Conservation (phyloP, 768 basidiomycete genomes). For the Trametes cinnabarina region DNA sequence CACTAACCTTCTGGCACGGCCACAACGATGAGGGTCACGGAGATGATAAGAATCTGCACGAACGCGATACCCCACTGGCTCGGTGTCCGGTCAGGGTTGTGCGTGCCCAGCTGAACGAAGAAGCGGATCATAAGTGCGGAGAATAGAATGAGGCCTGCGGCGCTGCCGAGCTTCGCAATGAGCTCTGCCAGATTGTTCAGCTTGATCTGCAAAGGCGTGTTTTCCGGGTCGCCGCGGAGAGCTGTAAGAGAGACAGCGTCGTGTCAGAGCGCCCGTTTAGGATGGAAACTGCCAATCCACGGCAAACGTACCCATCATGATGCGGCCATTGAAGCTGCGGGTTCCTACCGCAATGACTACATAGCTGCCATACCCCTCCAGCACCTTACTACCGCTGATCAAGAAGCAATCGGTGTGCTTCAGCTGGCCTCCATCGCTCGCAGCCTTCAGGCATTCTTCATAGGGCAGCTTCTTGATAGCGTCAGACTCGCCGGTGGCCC, state of each 20-base stretch:
- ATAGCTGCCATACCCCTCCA: constrained; percentile 92
- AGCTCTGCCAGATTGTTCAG: constrained; percentile 91
- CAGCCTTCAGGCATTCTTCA: constrained; percentile 56
- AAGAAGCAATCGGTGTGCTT: constrained; percentile 85
- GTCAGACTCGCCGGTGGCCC: constrained; percentile 95
- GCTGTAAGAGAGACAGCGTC: constrained; percentile 43
- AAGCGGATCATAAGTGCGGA: constrained; percentile 86
- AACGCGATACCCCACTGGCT: constrained; percentile 87
- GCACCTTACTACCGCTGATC: constrained; percentile 86
- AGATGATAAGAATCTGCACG: constrained; percentile 89
- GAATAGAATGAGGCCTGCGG: constrained; percentile 82
- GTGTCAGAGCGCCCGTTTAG: neutral
- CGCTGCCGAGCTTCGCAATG: constrained; percentile 87
- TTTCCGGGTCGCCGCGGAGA: constrained; percentile 80
- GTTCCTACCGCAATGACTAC: constrained; percentile 91
- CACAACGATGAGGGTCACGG: constrained; percentile 88
- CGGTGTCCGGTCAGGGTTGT: constrained; percentile 60
- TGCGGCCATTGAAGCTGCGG: constrained; percentile 92
- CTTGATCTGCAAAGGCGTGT: constrained; percentile 92
- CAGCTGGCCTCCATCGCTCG: constrained; percentile 27
- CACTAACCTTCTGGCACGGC: constrained; percentile 77
- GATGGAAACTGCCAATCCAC: neutral
- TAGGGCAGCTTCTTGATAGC: constrained; percentile 87
- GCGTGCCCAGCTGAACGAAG: constrained; percentile 79
- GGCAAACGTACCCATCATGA: constrained; percentile 84